These are phyloP conservation scores for Epicoccum nigrum DNA, from an alignment of 2,329 filamentous ascomycete species.

Conservation along the genomic window DNA sequence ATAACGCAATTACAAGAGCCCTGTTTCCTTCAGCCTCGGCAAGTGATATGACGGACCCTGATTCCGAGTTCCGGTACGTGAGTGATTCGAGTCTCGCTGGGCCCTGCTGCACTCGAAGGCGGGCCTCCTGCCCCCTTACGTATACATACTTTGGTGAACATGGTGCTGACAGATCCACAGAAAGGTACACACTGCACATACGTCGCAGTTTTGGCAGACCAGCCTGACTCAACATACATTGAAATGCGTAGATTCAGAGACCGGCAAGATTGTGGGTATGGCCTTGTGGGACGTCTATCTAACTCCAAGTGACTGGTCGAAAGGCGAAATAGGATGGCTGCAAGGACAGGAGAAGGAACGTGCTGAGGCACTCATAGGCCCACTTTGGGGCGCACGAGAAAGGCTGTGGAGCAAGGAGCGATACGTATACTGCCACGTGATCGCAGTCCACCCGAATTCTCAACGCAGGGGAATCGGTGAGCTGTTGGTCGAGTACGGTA, in stretches of 20 bases:
- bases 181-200: conserved; percentile 52
- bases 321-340: conserved; percentile 55
- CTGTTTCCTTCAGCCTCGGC: conserved; percentile 48
- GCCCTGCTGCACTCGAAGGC: neutral
- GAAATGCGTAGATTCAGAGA: conserved; percentile 56
- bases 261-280: conserved; percentile 56
- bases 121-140: too few relatives aligned
- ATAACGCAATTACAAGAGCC: conserved; percentile 51
- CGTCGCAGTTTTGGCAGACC: conserved; percentile 49
- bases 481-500: conserved; percentile 52
- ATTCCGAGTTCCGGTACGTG: conserved; percentile 32
- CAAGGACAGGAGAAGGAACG: conserved; percentile 52
- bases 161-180: conserved; percentile 28
- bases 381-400: conserved; percentile 41
- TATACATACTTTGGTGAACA: neutral
- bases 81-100: neutral
- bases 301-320: conserved; percentile 52
- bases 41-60: conserved; percentile 26
- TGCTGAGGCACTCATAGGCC: conserved; percentile 52
- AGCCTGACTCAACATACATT: conserved; percentile 54
- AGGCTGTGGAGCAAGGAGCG: conserved; percentile 29
- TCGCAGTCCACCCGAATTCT: conserved; percentile 52
- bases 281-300: conserved; percentile 55
- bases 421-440: conserved; percentile 47
- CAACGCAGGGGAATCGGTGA: conserved; percentile 54